Base-by-base conservation (phyloP, 495 filamentous ascomycete species). In the Cenococcum geophilum region DNA sequence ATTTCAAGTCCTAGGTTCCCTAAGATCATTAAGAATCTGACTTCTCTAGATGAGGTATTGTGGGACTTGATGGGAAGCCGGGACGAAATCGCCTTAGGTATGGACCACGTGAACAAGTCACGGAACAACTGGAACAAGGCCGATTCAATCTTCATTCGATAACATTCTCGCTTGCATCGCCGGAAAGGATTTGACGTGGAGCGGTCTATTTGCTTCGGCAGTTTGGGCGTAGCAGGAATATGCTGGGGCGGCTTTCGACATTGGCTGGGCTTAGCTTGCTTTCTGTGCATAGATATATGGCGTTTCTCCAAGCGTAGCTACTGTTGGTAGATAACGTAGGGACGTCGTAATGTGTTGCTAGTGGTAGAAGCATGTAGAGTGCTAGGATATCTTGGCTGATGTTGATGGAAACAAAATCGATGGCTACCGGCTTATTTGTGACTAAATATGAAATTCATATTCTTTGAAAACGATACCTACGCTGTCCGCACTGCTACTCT, bases 101-200 rank as follows among this genome's bases (percentile, higher is more conserved):
- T 99, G 55, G 95, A 99, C 71, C 92, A 99, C 74, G 78, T 85
- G 56, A 92, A 95, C 76, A 90, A 86, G 75, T 78, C 75, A 53
- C 73, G 78, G 45, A 79, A 74, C 66, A 80, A 82, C 66, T 84
- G 80, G 78, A 77, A 73, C 63, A 78, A 80, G 65, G 78, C 78
- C 42, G 84, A 88, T 68, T 81, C 81, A 55, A 84, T 88, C 68
- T 85, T 83, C 70, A 88, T 88, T 70, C 77, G 82, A 74, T 88
- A 60, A 56, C 40, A 18, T 5, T 14, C 12, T 16, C 48, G 35
- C 34, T 36, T 58, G 37, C 56, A 50, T 47, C 36, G 18, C 16
- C 32, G 36, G 40, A 42, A 21, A 27, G 9, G 53, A 22, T 45
- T 48, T 20, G 36, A 23, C 9, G 43, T 49, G 43, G 43, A 20